These are phyloP conservation scores for Tranzscheliella williamsii DNA, from an alignment of 1,284 basidiomycete species.

Conservation along the genomic window DNA sequence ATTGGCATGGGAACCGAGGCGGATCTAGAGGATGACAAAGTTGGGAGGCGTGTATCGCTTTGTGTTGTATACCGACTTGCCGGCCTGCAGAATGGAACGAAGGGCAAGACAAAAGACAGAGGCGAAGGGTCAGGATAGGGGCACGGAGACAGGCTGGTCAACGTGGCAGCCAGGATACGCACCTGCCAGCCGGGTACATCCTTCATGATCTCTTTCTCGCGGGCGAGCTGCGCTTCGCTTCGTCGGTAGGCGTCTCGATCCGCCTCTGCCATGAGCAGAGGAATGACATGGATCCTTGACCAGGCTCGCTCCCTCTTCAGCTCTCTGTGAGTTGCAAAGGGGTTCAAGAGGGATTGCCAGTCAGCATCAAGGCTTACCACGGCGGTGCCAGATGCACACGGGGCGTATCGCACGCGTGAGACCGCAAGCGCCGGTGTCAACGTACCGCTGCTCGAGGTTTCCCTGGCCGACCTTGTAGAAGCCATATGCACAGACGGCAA, in stretches of 20 bases:
- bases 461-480: conserved; percentile 90
- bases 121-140: background rate
- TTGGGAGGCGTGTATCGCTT: conserved; percentile 72
- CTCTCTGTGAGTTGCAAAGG: too few relatives aligned
- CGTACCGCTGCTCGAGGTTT: conserved; percentile 85
- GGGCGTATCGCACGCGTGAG: background rate
- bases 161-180: conserved; percentile 9
- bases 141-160: background rate
- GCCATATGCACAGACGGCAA: conserved; percentile 83
- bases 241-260: conserved; percentile 88
- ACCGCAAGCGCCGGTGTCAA: background rate
- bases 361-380: too few relatives aligned
- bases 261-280: conserved; percentile 81
- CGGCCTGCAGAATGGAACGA: conserved; percentile 64
- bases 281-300: conserved; percentile 93
- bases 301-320: conserved; percentile 89
- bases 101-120: conserved; percentile 7
- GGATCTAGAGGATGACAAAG: conserved; percentile 63
- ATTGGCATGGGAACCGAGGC: background rate
- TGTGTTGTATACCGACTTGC: conserved; percentile 84
- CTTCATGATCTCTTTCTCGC: conserved; percentile 94
- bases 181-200: conserved; percentile 81
- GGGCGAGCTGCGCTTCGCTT: conserved; percentile 73
- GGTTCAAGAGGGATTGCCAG: too few relatives aligned
- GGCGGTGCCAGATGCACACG: too few relatives aligned